A percentile compares a stretch with the other conserved stretches of the same genome.
Evolutionary conservation across 2,329 filamentous ascomycete species (phyloP).

Genomic region (Fusarium subtropicale): DNA sequence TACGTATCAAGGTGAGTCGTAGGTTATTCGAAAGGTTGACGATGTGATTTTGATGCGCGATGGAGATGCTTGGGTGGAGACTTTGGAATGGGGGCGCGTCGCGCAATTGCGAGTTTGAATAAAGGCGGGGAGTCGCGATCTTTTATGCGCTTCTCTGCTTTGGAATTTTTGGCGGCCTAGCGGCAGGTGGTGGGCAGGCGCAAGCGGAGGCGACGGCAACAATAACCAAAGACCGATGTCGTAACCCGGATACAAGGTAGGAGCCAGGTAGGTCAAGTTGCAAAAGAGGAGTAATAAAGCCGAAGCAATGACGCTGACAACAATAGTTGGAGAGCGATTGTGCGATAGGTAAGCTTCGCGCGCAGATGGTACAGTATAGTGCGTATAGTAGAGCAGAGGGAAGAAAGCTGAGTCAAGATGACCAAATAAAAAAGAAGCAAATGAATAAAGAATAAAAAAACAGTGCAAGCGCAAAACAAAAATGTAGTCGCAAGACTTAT

Average conservation of each 20-base stretch:
- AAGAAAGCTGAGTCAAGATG: slow-evolving; percentile 6
- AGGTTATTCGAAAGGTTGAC: slow-evolving; percentile 3
- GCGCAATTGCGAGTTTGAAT: slow-evolving; percentile 31
- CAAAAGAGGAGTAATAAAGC: slow-evolving; percentile 28
- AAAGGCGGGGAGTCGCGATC: slow-evolving; percentile 33
- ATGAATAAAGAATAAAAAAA: slow-evolving; percentile 19
- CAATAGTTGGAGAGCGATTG: slow-evolving; percentile 13
- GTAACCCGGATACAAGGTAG: slow-evolving; percentile 33
- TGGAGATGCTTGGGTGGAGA: slow-evolving; percentile 30
- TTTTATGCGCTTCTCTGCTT: slow-evolving; percentile 30
- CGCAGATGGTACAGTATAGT: slow-evolving; percentile 11
- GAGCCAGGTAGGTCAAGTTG: slow-evolving; percentile 22
- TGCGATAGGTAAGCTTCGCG: slow-evolving; percentile 18
- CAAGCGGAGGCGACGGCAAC: slow-evolving; percentile 39
- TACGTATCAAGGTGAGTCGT: slow-evolving; percentile 8
- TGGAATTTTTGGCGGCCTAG: slow-evolving; percentile 37
- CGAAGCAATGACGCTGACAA: slow-evolving; percentile 38
- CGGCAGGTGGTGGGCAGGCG: slow-evolving; percentile 17
- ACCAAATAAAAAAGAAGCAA: slow-evolving; percentile 27
- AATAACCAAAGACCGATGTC: slow-evolving; percentile 25
- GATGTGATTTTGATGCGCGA: slow-evolving; percentile 33
- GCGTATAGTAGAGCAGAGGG: slow-evolving; percentile 6
- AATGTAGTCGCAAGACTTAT: slow-evolving; percentile 32
- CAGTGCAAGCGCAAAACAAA: slow-evolving; percentile 12
- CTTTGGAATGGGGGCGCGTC: slow-evolving; percentile 41